Percentiles rank a stretch among this genome's conserved stretches.
Evolutionary conservation across 257 asterid species (phyloP).

Genomic region (Leonotis leonurus): DNA sequence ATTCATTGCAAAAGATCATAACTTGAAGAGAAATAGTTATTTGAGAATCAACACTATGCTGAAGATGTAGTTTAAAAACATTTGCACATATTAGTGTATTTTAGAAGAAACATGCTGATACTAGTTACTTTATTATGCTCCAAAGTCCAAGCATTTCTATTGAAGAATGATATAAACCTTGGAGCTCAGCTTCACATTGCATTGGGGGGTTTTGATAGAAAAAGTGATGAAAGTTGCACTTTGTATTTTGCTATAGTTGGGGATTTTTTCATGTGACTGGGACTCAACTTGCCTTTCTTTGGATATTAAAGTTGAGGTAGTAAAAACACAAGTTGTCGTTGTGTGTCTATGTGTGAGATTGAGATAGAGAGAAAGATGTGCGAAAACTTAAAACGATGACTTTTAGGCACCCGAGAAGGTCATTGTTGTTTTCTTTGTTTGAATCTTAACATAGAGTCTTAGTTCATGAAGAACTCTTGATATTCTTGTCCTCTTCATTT

Average conservation of each 20-base stretch:
- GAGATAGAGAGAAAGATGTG: background rate
- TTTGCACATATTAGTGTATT: background rate
- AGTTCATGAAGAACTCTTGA: background rate
- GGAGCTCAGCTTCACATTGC: background rate
- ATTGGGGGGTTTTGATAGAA: background rate
- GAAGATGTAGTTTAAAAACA: background rate
- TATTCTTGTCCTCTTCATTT: background rate
- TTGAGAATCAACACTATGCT: background rate
- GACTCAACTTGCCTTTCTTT: too few relatives aligned
- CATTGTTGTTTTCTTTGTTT: too few relatives aligned
- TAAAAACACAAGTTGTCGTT: too few relatives aligned
- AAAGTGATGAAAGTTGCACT: background rate
- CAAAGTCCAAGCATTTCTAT: background rate
- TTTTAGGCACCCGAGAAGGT: too few relatives aligned
- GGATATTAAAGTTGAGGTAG: too few relatives aligned
- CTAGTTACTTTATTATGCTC: background rate
- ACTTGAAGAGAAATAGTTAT: background rate
- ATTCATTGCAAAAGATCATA: background rate
- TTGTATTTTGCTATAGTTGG: constrained; percentile 9
- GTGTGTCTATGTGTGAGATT: too few relatives aligned
- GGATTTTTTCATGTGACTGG: too few relatives aligned
- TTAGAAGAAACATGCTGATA: too few relatives aligned
- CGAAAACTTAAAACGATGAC: background rate
- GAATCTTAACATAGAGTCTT: background rate
- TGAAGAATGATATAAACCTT: background rate